Conservation (phyloP, 495 filamentous ascomycete genomes). For the Baudoinia panamericana region DNA sequence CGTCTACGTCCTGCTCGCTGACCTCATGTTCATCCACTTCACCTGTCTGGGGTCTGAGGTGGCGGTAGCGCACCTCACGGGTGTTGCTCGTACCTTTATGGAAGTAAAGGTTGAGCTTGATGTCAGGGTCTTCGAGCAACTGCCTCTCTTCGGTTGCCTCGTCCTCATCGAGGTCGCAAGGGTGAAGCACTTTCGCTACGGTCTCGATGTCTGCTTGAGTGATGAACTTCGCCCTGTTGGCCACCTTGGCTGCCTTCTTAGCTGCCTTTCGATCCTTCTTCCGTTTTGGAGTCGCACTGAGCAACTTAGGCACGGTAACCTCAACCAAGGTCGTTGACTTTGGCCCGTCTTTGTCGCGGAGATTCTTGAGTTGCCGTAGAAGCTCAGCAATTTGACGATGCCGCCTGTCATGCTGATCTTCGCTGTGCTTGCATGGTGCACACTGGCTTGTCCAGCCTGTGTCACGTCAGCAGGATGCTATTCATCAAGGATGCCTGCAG, state of each 20-base stretch:
- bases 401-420: constrained; percentile 18
- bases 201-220: constrained; percentile 11
- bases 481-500: too few relatives aligned
- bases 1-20: not conserved
- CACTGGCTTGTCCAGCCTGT: constrained; percentile 15
- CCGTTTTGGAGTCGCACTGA: not conserved
- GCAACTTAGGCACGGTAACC: not conserved
- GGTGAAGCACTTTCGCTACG: constrained; percentile 11
- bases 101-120: constrained; percentile 14
- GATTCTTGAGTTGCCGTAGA: constrained; percentile 6
- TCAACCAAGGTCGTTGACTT: not conserved
- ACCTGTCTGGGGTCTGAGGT: not conserved
- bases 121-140: constrained; percentile 8
- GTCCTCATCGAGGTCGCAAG: constrained; percentile 2
- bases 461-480: constrained; percentile 3
- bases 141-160: constrained; percentile 2
- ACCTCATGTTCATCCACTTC: not conserved
- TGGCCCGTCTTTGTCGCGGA: not conserved
- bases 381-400: constrained; percentile 19
- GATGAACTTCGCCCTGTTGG: constrained; percentile 11
- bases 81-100: constrained; percentile 11
- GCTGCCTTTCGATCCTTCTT: constrained; percentile 16
- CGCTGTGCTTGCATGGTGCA: constrained; percentile 12
- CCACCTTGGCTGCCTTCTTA: constrained; percentile 9
- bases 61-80: constrained; percentile 1